Base-by-base conservation (phyloP, 345 rosid species). In the Salix brachista region DNA sequence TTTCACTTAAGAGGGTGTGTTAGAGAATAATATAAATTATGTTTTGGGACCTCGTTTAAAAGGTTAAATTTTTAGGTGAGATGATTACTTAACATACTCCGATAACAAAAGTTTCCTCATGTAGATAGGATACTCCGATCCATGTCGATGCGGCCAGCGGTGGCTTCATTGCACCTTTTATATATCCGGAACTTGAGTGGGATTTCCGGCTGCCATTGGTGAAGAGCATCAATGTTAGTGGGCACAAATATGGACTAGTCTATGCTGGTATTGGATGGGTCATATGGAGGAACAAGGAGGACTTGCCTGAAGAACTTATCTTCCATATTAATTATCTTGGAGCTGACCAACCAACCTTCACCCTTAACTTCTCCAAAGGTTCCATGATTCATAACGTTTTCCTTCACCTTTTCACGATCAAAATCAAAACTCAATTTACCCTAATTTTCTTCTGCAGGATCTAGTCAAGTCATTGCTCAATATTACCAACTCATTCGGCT, bases 341-440 rank as follows among this genome's bases (percentile, higher is more conserved):
- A 62, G 72, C 79, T 54, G 82, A 80, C 65, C 82, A 80, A 12
- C 82, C 82, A 1, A 80, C 82, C 10, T 80, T 80, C 65, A 80
- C 82, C 25, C 82, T 80, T 75, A 80, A 80, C 62, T 80, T 80
- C 75, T 80, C 82, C 76, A 80, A 80, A 80, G 82, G 82, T 75
- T 41, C 17, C 71, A 18, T 37, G 12, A 41, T 11, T 28, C 36
- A 1, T 32, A 32, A 32, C 12, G 8, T 65, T 65, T 17, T 26
- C 60, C 60, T 41, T n/a, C 61, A 42, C 23, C 18, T 4, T 0
- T 39, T 44, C 44, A 46, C 2, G 21, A 4, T 19, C 18, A 6
- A 25, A 61, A 23, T 39, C 25, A 30, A 32, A 30, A 52, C 64
- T 23, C 28, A 23, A 6, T 46, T 21, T 70, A 14, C 3, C 26